These are phyloP conservation scores for Malus orientalis DNA, from an alignment of 306 rosid genomes.

Conservation along the genomic window DNA sequence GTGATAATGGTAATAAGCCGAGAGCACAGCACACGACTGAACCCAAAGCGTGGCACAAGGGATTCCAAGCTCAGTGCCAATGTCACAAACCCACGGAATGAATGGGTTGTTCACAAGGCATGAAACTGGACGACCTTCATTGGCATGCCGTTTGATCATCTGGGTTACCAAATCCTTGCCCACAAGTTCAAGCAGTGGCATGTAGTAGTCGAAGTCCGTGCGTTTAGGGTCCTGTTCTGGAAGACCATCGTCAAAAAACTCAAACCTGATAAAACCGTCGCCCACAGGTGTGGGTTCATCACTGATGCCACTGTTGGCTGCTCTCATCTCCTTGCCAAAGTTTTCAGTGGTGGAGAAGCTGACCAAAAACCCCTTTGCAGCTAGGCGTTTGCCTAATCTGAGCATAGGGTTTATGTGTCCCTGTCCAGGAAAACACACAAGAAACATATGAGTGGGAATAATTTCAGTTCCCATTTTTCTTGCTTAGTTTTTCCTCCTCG, in stretches of 20 bases:
- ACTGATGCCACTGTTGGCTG: conserved; percentile 12
- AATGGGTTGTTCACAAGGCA: conserved; percentile 49
- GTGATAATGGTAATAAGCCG: conserved; percentile 20
- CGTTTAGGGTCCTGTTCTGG: background rate
- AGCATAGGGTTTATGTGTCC: conserved; percentile 65
- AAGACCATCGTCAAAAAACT: conserved; percentile 38
- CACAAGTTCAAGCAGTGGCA: conserved; percentile 21
- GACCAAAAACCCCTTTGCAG: conserved; percentile 41
- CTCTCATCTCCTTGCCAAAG: conserved; percentile 21
- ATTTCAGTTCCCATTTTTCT: background rate
- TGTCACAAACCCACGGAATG: conserved; percentile 43
- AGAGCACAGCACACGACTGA: conserved; percentile 45
- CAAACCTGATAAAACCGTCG: conserved; percentile 39
- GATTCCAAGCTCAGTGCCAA: conserved; percentile 26
- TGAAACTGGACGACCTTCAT: conserved; percentile 13
- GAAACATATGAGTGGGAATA: conserved; percentile 31
- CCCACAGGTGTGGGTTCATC: conserved; percentile 12
- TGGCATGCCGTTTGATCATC: conserved; percentile 2
- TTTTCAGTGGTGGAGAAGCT: conserved; percentile 31
- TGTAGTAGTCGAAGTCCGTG: background rate
- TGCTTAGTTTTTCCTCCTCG: too few relatives aligned
- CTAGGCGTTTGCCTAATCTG: conserved; percentile 37
- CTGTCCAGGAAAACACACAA: conserved; percentile 47
- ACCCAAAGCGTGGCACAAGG: conserved; percentile 57
- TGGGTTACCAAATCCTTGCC: conserved; percentile 20